A percentile compares a stretch with the other conserved stretches of the same genome.
These are phyloP conservation scores for Fusarium liriodendri DNA, from an alignment of 2,329 filamentous ascomycete species.

Conservation along the genomic window DNA sequence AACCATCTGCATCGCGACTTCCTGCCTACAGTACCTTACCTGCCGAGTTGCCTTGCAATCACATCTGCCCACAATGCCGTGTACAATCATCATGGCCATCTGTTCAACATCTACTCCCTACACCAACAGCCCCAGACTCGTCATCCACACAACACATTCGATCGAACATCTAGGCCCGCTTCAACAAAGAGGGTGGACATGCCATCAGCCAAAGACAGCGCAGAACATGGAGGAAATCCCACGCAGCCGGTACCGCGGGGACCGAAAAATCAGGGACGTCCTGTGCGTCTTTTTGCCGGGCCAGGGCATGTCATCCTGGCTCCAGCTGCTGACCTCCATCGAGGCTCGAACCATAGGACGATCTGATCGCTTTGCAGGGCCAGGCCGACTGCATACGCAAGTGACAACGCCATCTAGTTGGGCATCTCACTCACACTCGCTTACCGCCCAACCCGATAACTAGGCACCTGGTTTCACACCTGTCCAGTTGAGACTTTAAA, in stretches of 20 bases:
- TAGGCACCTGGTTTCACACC: background rate
- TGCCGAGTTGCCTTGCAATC: background rate
- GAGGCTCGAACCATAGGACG: conserved; percentile 35
- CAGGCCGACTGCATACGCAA: conserved; percentile 34
- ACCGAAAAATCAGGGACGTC: background rate
- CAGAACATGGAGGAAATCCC: background rate
- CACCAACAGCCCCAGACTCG: background rate
- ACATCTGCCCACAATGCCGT: background rate
- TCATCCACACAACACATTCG: conserved; percentile 7
- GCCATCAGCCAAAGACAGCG: conserved; percentile 6
- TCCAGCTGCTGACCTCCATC: conserved; percentile 23
- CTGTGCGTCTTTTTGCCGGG: conserved; percentile 20
- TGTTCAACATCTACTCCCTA: background rate
- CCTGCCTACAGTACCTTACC: background rate
- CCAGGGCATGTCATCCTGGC: conserved; percentile 23
- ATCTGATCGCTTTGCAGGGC: conserved; percentile 32
- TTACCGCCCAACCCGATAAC: conserved; percentile 33
- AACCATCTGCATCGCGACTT: background rate
- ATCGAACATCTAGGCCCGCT: background rate
- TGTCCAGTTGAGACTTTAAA: conserved; percentile 9
- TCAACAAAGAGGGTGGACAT: conserved; percentile 12
- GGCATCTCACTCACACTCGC: conserved; percentile 23
- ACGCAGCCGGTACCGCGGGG: conserved; percentile 4
- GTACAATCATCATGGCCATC: background rate
- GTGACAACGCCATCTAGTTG: conserved; percentile 23